Conservation (phyloP, 2,329 filamentous ascomycete genomes). For the Purpureocillium takamizusanense region DNA sequence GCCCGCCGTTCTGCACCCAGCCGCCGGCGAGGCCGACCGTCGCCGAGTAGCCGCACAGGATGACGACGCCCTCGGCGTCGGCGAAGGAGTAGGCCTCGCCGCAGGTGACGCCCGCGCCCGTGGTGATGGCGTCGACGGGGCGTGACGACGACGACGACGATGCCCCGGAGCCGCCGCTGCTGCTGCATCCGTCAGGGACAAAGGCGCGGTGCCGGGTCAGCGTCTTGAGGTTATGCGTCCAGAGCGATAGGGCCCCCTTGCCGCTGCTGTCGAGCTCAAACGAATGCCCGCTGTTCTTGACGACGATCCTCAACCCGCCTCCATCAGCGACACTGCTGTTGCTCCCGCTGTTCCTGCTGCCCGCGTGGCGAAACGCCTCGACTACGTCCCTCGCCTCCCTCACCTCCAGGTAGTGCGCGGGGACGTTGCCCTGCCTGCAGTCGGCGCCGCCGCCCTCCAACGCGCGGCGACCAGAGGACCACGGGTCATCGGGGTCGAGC, state of each 20-base stretch:
- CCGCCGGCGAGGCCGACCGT: slow-evolving; percentile 17
- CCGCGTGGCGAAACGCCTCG: slow-evolving; percentile 5
- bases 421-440: slow-evolving; percentile 9
- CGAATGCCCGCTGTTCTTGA: slow-evolving; percentile 7
- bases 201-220: slow-evolving; percentile 1
- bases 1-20: slow-evolving; percentile 33
- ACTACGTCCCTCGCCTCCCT: slow-evolving; percentile 5
- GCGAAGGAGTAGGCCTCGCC: slow-evolving; percentile 6
- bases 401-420: slow-evolving; percentile 6
- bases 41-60: slow-evolving; percentile 6
- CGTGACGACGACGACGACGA: too few relatives aligned
- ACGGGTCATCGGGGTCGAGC: slow-evolving; percentile 4
- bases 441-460: neutral
- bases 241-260: slow-evolving; percentile 4
- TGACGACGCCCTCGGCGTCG: slow-evolving; percentile 2
- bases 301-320: slow-evolving; percentile 1
- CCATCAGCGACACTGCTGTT: too few relatives aligned
- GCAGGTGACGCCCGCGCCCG: slow-evolving; percentile 6
- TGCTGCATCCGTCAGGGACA: slow-evolving; percentile 3
- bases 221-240: slow-evolving; percentile 3
- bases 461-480: neutral
- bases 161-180: too few relatives aligned
- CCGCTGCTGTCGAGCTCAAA: slow-evolving; percentile 3
- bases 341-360: too few relatives aligned
- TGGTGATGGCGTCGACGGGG: slow-evolving; percentile 1